A percentile compares a stretch with the other conserved stretches of the same genome.
Conservation (phyloP, 768 basidiomycete species). For the Trametes meyenii region DNA sequence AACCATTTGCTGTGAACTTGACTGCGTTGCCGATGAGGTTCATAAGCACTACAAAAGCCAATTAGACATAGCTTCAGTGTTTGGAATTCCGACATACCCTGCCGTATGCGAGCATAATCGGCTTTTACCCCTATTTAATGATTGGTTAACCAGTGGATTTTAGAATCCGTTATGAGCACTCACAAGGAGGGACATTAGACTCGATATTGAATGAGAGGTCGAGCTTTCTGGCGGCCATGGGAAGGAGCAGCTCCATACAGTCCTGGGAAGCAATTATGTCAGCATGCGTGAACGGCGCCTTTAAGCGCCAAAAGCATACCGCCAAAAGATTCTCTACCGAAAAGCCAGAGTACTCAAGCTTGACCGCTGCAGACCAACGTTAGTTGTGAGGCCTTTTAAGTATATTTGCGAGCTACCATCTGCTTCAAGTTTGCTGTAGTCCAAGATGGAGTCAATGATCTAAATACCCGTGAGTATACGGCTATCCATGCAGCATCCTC, state of each 20-base stretch:
- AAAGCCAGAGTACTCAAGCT: slow-evolving; percentile 68
- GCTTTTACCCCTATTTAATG: slow-evolving; percentile 61
- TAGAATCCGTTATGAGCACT: slow-evolving; percentile 22
- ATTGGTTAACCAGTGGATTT: background rate
- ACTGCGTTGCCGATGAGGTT: slow-evolving; percentile 79
- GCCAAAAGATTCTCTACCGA: slow-evolving; percentile 73
- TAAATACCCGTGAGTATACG: slow-evolving; percentile 27
- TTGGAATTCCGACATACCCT: slow-evolving; percentile 46
- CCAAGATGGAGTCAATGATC: slow-evolving; percentile 81
- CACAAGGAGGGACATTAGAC: slow-evolving; percentile 65
- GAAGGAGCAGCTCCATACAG: slow-evolving; percentile 74
- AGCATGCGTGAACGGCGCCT: no score
- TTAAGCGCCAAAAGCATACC: slow-evolving; percentile 38
- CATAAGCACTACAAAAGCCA: slow-evolving; percentile 56
- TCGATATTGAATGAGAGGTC: slow-evolving; percentile 76
- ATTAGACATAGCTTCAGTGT: background rate
- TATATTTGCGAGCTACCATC: slow-evolving; percentile 45
- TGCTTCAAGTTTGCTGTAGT: slow-evolving; percentile 80
- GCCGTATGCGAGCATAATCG: slow-evolving; percentile 74
- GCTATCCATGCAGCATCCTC: no score
- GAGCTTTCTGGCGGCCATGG: slow-evolving; percentile 75
- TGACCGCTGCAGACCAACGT: slow-evolving; percentile 50
- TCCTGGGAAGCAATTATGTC: slow-evolving; percentile 45
- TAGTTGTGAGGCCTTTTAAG: background rate
- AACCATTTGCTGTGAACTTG: slow-evolving; percentile 69